A percentile compares a stretch with the other conserved stretches of the same genome.
Conservation (phyloP, 208 protist genomes). For the Angomonas desouzai region DNA sequence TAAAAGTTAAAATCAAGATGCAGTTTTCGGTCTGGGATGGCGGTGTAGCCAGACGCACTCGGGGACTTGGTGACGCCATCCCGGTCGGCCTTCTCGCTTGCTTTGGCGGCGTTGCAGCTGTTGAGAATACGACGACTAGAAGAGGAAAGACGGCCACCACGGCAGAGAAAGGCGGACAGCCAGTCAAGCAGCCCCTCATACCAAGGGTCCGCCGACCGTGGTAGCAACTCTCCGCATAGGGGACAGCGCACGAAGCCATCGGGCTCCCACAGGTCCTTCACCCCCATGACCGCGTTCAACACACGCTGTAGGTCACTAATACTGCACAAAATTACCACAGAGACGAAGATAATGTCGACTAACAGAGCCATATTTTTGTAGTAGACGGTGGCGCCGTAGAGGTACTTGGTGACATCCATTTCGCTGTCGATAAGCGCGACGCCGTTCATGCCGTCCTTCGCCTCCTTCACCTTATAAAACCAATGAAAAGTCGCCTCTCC, state of each 20-base stretch:
- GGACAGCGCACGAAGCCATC: constrained; percentile 55
- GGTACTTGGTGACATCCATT: constrained; percentile 25
- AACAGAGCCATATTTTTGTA: constrained; percentile 19
- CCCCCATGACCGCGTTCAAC: constrained; percentile 38
- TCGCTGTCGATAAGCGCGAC: not conserved
- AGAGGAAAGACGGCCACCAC: not conserved
- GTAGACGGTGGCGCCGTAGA: constrained; percentile 26
- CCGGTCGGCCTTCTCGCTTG: not conserved
- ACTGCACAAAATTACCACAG: constrained; percentile 18
- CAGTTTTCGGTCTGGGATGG: not conserved
- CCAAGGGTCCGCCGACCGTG: constrained; percentile 10
- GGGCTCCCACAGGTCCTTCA: constrained; percentile 45
- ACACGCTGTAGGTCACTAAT: constrained; percentile 32
- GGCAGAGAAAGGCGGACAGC: constrained; percentile 1
- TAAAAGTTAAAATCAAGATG: constrained; percentile 12
- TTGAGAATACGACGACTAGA: constrained; percentile 5
- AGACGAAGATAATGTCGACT: constrained; percentile 15
- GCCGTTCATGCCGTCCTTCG: constrained; percentile 16
- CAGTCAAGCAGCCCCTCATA: constrained; percentile 7
- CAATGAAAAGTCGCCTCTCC: constrained; percentile 23
- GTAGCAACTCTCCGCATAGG: constrained; percentile 48
- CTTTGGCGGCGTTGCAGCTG: not conserved
- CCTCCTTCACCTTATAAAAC: constrained; percentile 26
- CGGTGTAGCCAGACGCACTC: constrained; percentile 15
- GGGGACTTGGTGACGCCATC: not conserved